Conservation (phyloP, 768 basidiomycete species). For the Xerocomus brunneocitrinus region DNA sequence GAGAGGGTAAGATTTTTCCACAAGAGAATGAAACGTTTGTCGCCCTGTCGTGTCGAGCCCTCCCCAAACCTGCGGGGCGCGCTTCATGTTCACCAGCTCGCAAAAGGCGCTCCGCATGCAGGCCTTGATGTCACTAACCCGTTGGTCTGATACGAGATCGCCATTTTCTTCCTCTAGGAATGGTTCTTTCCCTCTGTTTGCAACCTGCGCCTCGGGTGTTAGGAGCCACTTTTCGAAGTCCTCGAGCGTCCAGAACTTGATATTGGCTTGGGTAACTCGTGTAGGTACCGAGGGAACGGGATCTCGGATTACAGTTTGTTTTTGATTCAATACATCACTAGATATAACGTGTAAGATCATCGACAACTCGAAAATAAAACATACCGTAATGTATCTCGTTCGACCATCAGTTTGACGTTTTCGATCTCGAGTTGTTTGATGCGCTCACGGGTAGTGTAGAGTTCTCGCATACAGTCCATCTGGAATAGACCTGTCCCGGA, state of each 20-base stretch:
- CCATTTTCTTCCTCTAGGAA: background rate
- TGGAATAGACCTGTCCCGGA: no score
- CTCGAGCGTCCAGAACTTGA: background rate
- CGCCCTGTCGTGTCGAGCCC: background rate
- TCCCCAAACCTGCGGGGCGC: background rate
- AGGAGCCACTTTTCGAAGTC: background rate
- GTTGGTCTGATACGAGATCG: background rate
- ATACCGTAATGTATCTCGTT: no score
- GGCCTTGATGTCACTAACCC: background rate
- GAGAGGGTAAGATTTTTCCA: background rate
- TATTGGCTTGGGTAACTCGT: background rate
- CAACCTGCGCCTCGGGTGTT: background rate
- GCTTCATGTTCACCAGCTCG: background rate
- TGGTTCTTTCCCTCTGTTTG: background rate
- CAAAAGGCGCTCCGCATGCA: background rate
- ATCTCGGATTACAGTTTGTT: background rate
- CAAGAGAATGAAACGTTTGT: background rate
- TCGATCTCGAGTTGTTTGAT: no score
- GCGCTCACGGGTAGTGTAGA: no score
- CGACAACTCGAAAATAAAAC: no score
- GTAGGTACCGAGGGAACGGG: background rate
- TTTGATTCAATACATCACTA: no score
- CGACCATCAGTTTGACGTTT: no score
- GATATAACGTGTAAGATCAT: no score
- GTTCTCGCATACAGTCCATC: no score